Evolutionary conservation across 441 rosid genomes (phyloP).

Genomic region (Croton laevigatus): DNA sequence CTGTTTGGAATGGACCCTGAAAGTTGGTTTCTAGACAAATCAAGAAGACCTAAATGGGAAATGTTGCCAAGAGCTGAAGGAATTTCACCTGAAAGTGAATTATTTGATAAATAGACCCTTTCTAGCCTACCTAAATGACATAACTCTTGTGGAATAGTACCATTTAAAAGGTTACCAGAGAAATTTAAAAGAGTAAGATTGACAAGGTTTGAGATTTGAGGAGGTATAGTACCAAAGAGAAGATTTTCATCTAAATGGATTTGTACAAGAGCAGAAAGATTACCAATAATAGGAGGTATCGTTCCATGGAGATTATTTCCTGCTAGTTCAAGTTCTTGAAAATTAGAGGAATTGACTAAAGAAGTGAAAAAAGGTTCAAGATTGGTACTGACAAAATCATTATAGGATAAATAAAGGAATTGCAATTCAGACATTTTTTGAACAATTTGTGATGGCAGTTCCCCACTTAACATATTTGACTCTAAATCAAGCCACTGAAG

Average conservation of each 20-base stretch:
- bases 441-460: conserved; percentile 56
- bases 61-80: conserved; percentile 66
- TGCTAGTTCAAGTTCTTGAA: conserved; percentile 74
- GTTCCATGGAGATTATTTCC: conserved; percentile 68
- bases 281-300: conserved; percentile 56
- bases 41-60: conserved; percentile 72
- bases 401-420: conserved; percentile 74
- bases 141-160: too few species aligned
- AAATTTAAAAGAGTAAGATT: too few species aligned
- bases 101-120: conserved; percentile 66
- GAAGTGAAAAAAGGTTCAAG: conserved; percentile 70
- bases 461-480: conserved; percentile 62
- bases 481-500: conserved; percentile 78
- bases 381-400: conserved; percentile 68
- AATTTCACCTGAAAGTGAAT: conserved; percentile 63
- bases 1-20: conserved; percentile 73
- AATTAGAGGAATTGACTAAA: conserved; percentile 47
- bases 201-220: conserved; percentile 53
- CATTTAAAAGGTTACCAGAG: too few species aligned
- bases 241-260: conserved; percentile 72
- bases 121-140: conserved; percentile 65
- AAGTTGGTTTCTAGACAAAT: conserved; percentile 70
- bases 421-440: conserved; percentile 56
- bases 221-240: conserved; percentile 69
- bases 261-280: conserved; percentile 66